phyloP scores from a whole-genome alignment of 331 rosid species.

The Quercus lobata region DNA sequence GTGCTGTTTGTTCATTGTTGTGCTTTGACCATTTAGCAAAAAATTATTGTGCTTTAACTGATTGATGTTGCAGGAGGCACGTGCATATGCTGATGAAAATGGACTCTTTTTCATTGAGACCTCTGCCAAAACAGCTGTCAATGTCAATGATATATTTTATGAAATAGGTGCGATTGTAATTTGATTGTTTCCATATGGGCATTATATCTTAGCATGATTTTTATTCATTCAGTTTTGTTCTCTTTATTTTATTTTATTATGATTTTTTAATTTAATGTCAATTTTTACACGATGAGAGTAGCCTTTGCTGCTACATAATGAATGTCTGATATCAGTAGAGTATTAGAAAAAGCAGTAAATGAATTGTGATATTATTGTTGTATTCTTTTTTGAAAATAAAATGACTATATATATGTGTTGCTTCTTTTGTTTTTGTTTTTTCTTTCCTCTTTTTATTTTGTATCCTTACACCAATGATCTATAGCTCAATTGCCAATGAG shows the following conservation, averaged over 20 bases:
- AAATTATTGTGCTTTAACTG: neutral
- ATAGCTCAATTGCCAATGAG: too few species aligned
- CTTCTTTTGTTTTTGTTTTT: too few species aligned
- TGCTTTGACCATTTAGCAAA: too few species aligned
- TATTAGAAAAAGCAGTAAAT: neutral
- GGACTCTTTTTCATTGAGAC: constrained; percentile 62
- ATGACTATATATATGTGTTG: too few species aligned
- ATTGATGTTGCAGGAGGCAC: constrained; percentile 45
- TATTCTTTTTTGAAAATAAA: too few species aligned
- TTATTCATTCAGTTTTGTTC: neutral
- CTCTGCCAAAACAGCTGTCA: constrained; percentile 57
- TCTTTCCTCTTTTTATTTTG: too few species aligned
- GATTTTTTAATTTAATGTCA: neutral
- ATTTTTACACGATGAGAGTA: neutral
- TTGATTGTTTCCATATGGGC: constrained; percentile 1
- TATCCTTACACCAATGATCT: too few species aligned
- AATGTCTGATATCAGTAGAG: neutral
- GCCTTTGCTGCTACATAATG: neutral
- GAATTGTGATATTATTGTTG: too few species aligned
- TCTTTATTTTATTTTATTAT: neutral
- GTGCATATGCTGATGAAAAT: constrained; percentile 54
- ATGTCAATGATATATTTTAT: constrained; percentile 55
- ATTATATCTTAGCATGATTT: neutral
- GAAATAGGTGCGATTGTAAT: constrained; percentile 41
- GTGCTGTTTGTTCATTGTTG: too few species aligned